Percentiles rank a stretch among this genome's conserved stretches.
Conservation (phyloP, 495 filamentous ascomycete species). For the Corynascus novoguineensis region DNA sequence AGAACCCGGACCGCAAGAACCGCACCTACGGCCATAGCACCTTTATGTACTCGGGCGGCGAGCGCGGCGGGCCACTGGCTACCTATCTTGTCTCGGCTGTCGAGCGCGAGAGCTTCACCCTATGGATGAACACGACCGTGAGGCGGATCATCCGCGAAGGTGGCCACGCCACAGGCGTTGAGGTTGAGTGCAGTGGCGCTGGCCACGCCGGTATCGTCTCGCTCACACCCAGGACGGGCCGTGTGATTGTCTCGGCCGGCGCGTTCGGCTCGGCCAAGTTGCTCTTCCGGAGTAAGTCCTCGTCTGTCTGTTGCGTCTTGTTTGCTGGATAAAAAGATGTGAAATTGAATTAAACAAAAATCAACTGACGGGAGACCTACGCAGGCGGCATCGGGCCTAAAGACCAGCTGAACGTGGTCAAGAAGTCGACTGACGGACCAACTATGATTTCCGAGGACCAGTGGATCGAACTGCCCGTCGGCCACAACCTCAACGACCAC, state of each 20-base stretch:
- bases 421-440: conserved; percentile 47
- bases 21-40: conserved; percentile 57
- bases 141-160: conserved; percentile 55
- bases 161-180: conserved; percentile 56
- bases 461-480: conserved; percentile 68
- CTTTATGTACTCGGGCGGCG: conserved; percentile 59
- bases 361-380: too few species aligned
- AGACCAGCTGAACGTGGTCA: conserved; percentile 52
- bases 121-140: conserved; percentile 58
- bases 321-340: neutral
- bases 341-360: neutral
- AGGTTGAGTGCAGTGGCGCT: conserved; percentile 51
- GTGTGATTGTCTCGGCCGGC: conserved; percentile 63
- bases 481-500: conserved; percentile 65
- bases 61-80: conserved; percentile 62
- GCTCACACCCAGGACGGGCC: conserved; percentile 51
- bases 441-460: conserved; percentile 42
- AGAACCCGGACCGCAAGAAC: conserved; percentile 57
- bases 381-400: conserved; percentile 53
- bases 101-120: conserved; percentile 53
- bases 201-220: conserved; percentile 54
- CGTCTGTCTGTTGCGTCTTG: neutral
- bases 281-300: conserved; percentile 40
- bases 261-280: conserved; percentile 65
- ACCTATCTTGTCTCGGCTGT: conserved; percentile 63